Conservation (phyloP, 176 grass and related monocot genomes). For the Carex cristatella region DNA sequence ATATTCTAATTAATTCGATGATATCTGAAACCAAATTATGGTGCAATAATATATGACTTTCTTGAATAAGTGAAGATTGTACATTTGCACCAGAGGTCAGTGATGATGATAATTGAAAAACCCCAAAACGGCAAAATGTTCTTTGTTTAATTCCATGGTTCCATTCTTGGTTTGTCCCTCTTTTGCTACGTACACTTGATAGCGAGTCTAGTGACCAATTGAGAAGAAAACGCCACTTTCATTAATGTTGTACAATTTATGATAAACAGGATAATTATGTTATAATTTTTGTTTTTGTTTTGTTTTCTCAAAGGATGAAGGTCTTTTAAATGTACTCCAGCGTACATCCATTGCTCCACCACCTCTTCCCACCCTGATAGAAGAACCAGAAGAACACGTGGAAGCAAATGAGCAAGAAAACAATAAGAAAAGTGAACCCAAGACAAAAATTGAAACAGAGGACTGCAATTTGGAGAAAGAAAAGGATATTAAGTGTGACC, state of each 20-base stretch:
- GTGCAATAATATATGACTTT: background rate
- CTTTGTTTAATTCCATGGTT: background rate
- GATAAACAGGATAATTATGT: background rate
- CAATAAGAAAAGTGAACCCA: background rate
- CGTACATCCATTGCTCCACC: constrained; percentile 9
- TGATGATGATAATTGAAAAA: background rate
- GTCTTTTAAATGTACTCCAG: constrained; percentile 23
- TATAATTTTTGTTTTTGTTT: constrained; percentile 8
- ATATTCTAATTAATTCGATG: background rate
- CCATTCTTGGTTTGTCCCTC: background rate
- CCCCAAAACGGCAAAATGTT: background rate
- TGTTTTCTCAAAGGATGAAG: constrained; percentile 21
- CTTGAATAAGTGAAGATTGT: background rate
- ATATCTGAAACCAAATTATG: background rate
- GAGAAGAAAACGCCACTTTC: background rate
- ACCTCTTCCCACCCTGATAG: background rate
- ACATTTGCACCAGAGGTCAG: background rate
- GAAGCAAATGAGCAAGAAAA: background rate
- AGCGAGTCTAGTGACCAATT: background rate
- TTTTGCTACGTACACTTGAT: background rate
- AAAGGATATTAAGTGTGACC: background rate
- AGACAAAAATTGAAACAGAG: background rate
- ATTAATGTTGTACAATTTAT: background rate
- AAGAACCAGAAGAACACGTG: constrained; percentile 2
- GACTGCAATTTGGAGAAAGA: background rate